Base-by-base conservation (phyloP, 352 stramenopile species). In the Plasmopara viticola region DNA sequence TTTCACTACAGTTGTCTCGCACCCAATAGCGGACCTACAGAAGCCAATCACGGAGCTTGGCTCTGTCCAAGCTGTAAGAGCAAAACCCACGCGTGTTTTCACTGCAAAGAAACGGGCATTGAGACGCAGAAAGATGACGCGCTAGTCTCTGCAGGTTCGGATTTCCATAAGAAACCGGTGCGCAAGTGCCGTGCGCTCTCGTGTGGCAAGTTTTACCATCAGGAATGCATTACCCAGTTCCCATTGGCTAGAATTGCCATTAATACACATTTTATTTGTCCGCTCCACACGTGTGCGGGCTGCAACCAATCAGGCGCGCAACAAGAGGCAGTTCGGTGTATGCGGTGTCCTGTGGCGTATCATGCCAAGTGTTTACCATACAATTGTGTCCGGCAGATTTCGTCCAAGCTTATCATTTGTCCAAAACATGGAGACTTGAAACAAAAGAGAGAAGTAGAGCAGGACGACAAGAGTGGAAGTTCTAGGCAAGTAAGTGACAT, bases 171-270 rank as follows among this genome's bases (percentile, higher is more conserved):
- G 12, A 56, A 68, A 17, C 50, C 66, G 0, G 80, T 90, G 15
- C 69, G 81, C 38, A 90, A 90, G 53, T 94, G 84, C 51, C 73
- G 84, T 28, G 84, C 84, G 39, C 58, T 88, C 6, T 90, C 80
- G 38, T 94, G 84, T 44, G 84, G 84, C 25, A 92, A 92, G 52
- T 94, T 84, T 51, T 94, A 92, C 50, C 84, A 94, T 47, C 68
- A 84, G 14, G 64, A 84, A 33, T 94, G 84, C 45, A 89, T 94
- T 42, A 82, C 77, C 31, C 81, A 80, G 44, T 76, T 90, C 44
- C 77, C 84, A 42, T 62, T 94, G 35, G 83, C 84, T 6, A 60
- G 84, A 15, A 74, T 74, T 45, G 81, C 83, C 12, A 87, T 89
- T 49, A 83, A 81, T 53, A 74, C 76, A 44, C 73, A 86, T 53